Base-by-base conservation (phyloP, 176 grass and related monocot genomes). In the Elymus sibiricus region DNA sequence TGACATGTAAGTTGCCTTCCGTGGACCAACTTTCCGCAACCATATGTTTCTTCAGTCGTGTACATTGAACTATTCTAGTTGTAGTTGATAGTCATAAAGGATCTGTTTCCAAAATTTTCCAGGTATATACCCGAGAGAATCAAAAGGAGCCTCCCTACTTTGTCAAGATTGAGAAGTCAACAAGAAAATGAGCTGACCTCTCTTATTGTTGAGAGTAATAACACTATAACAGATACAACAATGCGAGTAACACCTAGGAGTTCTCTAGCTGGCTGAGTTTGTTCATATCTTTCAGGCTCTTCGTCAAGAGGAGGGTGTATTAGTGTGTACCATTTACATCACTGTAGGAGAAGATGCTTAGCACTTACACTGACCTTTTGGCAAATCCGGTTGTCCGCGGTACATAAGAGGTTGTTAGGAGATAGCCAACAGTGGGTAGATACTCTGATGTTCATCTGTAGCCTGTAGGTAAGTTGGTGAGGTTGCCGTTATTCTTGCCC, bases 41-140 rank as follows among this genome's bases (percentile, higher is more conserved):
- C 70, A 59, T 47, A 32, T 51, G 21, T 44, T 65, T 80, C 24
- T 79, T 59, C 43, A 6, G 35, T 75, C 17, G 11, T 27, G 0
- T 62, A 75, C 70, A 2, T 21, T 31, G 24, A 13, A 49, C 32
- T 28, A 27, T 7, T 74, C 25, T 79, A 15, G 28, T 84, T 77
- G 27, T 64, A 77, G 15, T 75, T 74, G 7, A 64, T 59, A 77
- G 25, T 56, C 2, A 51, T 63, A 64, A 67, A 72, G 12, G 21
- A 42, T 89, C 40, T 62, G 4, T 72, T 63, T 89, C 55, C 63
- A 79, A 67, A 29, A 70, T 14, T 76, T 79, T 24, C 11, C 89
- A 98, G 97, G 79, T 98, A 89, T 83, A 84, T 98, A 74, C 94
- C 97, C 4, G 97, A 94, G 84, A 94, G 76, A 61, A 79, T 95